These are phyloP conservation scores for Extremus antarcticus DNA, from an alignment of 495 filamentous ascomycete species.

Conservation along the genomic window DNA sequence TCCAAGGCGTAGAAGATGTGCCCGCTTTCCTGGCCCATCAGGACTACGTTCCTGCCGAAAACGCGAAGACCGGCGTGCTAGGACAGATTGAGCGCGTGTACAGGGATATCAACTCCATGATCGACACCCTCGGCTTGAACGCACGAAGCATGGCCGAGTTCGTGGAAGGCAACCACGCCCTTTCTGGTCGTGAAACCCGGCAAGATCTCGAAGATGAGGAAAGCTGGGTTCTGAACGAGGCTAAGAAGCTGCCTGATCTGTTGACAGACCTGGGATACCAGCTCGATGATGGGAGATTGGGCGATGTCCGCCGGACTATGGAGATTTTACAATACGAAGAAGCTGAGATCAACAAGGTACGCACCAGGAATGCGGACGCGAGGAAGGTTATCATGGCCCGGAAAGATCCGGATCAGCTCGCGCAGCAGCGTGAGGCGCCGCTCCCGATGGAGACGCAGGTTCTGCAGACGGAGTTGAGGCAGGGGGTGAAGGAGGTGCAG, in stretches of 20 bases:
- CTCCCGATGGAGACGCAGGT: conserved; percentile 69
- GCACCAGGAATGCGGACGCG: conserved; percentile 60
- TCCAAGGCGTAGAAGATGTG: conserved; percentile 43
- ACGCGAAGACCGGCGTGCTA: conserved; percentile 51
- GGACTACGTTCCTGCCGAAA: conserved; percentile 49
- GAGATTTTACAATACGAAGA: conserved; percentile 49
- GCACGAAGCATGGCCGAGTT: conserved; percentile 64
- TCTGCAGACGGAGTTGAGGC: conserved; percentile 72
- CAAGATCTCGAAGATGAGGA: conserved; percentile 49
- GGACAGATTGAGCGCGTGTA: conserved; percentile 78
- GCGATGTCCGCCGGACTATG: conserved; percentile 52
- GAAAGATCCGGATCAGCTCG: conserved; percentile 50
- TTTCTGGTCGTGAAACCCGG: conserved; percentile 40
- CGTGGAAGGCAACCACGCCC: conserved; percentile 48
- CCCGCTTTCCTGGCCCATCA: conserved; percentile 58
- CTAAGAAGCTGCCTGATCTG: conserved; percentile 48
- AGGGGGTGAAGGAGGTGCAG: conserved; percentile 55
- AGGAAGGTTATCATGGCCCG: conserved; percentile 54
- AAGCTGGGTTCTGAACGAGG: conserved; percentile 61
- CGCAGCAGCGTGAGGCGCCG: conserved; percentile 52
- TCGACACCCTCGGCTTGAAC: conserved; percentile 84
- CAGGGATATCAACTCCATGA: conserved; percentile 91
- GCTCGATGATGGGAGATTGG: conserved; percentile 56
- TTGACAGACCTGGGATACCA: conserved; percentile 42
- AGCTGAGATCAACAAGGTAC: conserved; percentile 55